Evolutionary conservation across 345 rosid genomes (phyloP), one percentile per base, ranked within the genome.

Genomic region (Murraya koenigii): DNA sequence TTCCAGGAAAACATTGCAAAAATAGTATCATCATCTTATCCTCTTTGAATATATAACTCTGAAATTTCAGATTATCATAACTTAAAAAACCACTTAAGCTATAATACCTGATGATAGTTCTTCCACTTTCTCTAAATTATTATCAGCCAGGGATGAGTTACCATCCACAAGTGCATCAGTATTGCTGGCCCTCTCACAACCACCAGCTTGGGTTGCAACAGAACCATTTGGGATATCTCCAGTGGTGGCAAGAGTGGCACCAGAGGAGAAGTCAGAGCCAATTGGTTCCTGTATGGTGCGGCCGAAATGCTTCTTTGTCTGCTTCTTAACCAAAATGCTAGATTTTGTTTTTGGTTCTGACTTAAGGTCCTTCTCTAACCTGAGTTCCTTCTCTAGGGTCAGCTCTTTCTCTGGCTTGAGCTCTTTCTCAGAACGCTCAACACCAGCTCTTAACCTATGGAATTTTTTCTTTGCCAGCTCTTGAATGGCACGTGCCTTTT

Each of bases 381-480:
- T 75, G 20, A 11, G 55, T 44, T 68, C 72, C 59, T 77, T 67
- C 72, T 78, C 81, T 35, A 44, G 39, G 33, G 65, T 82, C 15
- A 22, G 38, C 78, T 67, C 72, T 39, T 76, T 56, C 66, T 78
- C 81, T 19, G 81, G 62, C 33, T 78, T 85, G 66, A 76, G 79
- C 81, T 88, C 95, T 76, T 82, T 89, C 76, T 82, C 91, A 11
- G 83, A 80, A n/a, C 87, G 86, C 38, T 85, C 88, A 77, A 85
- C 82, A 61, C 84, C 85, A 60, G 82, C 76, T 81, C 90, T 88
- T 74, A 91, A 71, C 93, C 90, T 93, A 39, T 80, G 85, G 72
- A 91, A 89, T 80, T 93, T 93, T 85, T 85, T 91, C 78, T 75
- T 87, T 39, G 88, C 94, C 88, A 91, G 82, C 78, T 89, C 96